Conservation (phyloP, 2,329 filamentous ascomycete genomes). For the Arthrobotrys pseudoclavata region DNA sequence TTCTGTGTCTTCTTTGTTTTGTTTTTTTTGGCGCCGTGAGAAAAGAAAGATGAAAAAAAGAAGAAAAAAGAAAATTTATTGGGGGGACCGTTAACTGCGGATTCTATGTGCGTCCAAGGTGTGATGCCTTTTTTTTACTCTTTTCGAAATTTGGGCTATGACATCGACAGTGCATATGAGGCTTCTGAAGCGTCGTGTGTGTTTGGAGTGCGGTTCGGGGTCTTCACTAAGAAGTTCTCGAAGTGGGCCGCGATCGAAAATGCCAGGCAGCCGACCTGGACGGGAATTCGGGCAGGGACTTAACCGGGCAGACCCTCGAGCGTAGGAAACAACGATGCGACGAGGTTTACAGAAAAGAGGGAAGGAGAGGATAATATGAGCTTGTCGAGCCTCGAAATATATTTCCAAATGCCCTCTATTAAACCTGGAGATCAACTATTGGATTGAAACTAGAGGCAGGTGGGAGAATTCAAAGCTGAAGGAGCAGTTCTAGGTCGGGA, state of each 20-base stretch:
- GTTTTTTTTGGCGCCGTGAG: slow-evolving; percentile 16
- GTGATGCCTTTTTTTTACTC: slow-evolving; percentile 24
- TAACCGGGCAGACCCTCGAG: slow-evolving; percentile 51
- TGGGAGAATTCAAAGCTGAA: slow-evolving; percentile 38
- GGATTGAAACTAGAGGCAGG: slow-evolving; percentile 48
- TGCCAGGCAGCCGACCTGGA: slow-evolving; percentile 48
- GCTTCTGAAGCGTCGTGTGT: slow-evolving; percentile 26
- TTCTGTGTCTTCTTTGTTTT: slow-evolving; percentile 30
- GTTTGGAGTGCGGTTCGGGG: slow-evolving; percentile 34
- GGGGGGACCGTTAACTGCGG: slow-evolving; percentile 21
- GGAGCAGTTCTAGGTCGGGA: slow-evolving; percentile 28
- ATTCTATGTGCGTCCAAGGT: slow-evolving; percentile 23
- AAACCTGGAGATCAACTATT: slow-evolving; percentile 54
- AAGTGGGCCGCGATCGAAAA: slow-evolving; percentile 55
- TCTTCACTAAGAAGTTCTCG: slow-evolving; percentile 34
- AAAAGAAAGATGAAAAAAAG: slow-evolving; percentile 27
- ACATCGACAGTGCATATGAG: slow-evolving; percentile 47
- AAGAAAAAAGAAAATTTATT: slow-evolving; percentile 18
- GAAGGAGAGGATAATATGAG: slow-evolving; percentile 48
- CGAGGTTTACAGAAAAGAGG: slow-evolving; percentile 42
- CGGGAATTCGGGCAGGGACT: slow-evolving; percentile 29
- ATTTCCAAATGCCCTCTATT: slow-evolving; percentile 26
- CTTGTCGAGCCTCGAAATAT: slow-evolving; percentile 35
- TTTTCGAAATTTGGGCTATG: slow-evolving; percentile 38
- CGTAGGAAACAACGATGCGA: slow-evolving; percentile 41